These are phyloP conservation scores for Oryza officinalis DNA, from an alignment of 176 grass and related monocot species.

Conservation along the genomic window DNA sequence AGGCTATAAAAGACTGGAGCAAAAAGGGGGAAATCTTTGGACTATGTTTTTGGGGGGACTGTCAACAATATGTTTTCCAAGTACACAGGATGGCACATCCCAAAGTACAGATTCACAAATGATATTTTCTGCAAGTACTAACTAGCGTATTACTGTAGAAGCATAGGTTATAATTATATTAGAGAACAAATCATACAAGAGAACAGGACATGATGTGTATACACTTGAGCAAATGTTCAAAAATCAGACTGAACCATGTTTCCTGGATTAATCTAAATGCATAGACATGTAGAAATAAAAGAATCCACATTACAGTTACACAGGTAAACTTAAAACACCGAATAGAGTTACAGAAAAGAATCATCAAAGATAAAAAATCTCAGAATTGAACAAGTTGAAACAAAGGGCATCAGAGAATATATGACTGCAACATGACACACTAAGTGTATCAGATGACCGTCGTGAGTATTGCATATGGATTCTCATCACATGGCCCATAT, in stretches of 20 bases:
- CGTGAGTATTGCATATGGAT: slow-evolving; percentile 40
- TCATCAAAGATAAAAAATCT: neutral
- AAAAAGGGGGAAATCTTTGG: too few species aligned
- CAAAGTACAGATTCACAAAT: neutral
- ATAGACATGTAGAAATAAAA: too few species aligned
- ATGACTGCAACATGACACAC: slow-evolving; percentile 52
- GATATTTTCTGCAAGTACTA: neutral
- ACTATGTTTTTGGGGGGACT: neutral
- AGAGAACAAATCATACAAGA: neutral
- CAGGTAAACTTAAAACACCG: too few species aligned
- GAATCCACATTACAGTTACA: neutral
- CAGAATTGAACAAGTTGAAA: neutral
- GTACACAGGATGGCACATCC: neutral
- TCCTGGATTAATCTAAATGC: neutral
- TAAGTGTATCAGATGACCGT: slow-evolving; percentile 48
- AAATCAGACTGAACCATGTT: neutral
- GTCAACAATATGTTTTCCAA: neutral
- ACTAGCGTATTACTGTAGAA: neutral
- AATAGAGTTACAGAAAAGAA: neutral
- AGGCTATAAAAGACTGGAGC: neutral
- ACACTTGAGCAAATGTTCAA: too few species aligned
- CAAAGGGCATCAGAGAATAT: slow-evolving; percentile 39
- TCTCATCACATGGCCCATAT: slow-evolving; percentile 35
- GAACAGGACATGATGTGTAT: neutral
- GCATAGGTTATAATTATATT: neutral